Percentiles rank a stretch among this genome's conserved stretches.
Conservation (phyloP, 1,139 yeast species). For the Yamadazyma triangularis region DNA sequence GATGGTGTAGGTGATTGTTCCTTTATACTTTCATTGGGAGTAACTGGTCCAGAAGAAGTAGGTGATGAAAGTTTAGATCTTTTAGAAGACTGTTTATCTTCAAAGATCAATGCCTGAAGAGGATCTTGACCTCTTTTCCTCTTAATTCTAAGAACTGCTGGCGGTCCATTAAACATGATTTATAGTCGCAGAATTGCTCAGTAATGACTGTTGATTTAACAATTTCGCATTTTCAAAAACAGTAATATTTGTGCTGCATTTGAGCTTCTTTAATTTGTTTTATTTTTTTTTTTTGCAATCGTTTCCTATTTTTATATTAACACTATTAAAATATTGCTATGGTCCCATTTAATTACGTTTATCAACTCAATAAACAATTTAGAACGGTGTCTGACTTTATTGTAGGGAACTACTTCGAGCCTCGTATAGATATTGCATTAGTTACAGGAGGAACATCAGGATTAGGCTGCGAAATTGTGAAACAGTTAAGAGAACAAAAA, state of each 20-base stretch:
- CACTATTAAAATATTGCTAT: no score
- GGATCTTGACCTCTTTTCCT: slow-evolving; percentile 85
- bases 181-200: no score
- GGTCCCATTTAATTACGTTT: no score
- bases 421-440: slow-evolving; percentile 54
- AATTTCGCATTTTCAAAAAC: no score
- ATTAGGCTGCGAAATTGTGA: slow-evolving; percentile 63
- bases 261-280: no score
- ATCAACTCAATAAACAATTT: slow-evolving; percentile 23
- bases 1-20: slow-evolving; percentile 6
- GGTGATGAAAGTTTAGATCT: slow-evolving; percentile 42
- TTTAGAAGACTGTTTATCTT: slow-evolving; percentile 36
- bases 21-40: slow-evolving; percentile 10
- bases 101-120: slow-evolving; percentile 63
- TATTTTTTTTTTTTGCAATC: no score
- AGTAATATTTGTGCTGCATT: no score
- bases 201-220: no score
- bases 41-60: slow-evolving; percentile 16
- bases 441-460: slow-evolving; percentile 84
- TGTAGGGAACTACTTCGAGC: slow-evolving; percentile 50
- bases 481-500: slow-evolving; percentile 32
- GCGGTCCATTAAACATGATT: slow-evolving; percentile 28
- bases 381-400: slow-evolving; percentile 29
- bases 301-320: no score
- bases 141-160: slow-evolving; percentile 71